Evolutionary conservation across 495 filamentous ascomycete genomes (phyloP).

Genomic region (Cercophora sp.): DNA sequence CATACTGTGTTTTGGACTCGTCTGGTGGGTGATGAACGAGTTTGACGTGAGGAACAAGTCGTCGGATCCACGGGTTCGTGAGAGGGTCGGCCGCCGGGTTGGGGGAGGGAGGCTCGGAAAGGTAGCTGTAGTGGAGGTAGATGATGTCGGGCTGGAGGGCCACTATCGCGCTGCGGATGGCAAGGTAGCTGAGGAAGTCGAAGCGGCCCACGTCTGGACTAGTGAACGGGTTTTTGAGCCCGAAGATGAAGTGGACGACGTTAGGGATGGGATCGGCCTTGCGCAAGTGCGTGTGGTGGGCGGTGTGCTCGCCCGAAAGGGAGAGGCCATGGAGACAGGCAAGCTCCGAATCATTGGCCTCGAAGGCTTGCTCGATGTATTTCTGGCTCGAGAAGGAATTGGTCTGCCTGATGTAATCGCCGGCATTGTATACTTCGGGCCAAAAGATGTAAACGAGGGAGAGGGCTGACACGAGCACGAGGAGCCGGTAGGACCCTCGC

Average conservation of each 20-base stretch:
- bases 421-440: slow-evolving; percentile 29
- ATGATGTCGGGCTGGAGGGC: slow-evolving; percentile 39
- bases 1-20: slow-evolving; percentile 34
- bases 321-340: slow-evolving; percentile 34
- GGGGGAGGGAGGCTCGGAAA: slow-evolving; percentile 35
- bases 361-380: slow-evolving; percentile 36
- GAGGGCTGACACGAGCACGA: slow-evolving; percentile 22
- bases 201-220: slow-evolving; percentile 36
- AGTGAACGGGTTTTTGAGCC: slow-evolving; percentile 36
- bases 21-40: slow-evolving; percentile 40
- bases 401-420: slow-evolving; percentile 37
- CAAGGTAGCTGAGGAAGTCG: slow-evolving; percentile 44
- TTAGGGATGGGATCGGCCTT: slow-evolving; percentile 41
- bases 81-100: slow-evolving; percentile 33
- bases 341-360: slow-evolving; percentile 32
- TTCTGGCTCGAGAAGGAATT: slow-evolving; percentile 40
- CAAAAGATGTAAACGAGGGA: slow-evolving; percentile 24
- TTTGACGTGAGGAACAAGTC: slow-evolving; percentile 35
- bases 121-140: slow-evolving; percentile 44
- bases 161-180: slow-evolving; percentile 40
- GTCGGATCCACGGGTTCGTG: slow-evolving; percentile 41
- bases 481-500: slow-evolving; percentile 16
- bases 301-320: slow-evolving; percentile 14
- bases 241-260: slow-evolving; percentile 45
- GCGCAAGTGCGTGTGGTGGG: background rate